Conservation (phyloP, 352 stramenopile genomes). For the Blastocystis sp. region DNA sequence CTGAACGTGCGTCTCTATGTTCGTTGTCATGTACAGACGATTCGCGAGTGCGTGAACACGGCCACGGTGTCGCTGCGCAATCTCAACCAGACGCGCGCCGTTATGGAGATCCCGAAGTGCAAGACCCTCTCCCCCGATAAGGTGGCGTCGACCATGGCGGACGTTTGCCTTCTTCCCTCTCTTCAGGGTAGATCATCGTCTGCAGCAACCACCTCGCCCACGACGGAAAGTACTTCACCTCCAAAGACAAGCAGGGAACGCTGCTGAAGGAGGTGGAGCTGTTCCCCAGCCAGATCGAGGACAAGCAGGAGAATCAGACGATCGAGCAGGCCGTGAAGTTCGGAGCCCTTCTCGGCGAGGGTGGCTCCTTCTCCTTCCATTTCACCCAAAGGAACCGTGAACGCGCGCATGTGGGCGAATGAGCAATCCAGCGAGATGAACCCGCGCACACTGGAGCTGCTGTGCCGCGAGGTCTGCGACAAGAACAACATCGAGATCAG, state of each 20-base stretch:
- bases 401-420: constrained; percentile 56
- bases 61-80: constrained; percentile 28
- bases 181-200: constrained; percentile 39
- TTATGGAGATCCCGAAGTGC: constrained; percentile 55
- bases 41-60: constrained; percentile 60
- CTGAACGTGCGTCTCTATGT: constrained; percentile 18
- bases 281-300: constrained; percentile 11
- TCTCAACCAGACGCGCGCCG: constrained; percentile 35
- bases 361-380: neutral
- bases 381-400: constrained; percentile 29
- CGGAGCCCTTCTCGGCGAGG: constrained; percentile 50
- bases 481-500: constrained; percentile 76
- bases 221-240: constrained; percentile 65
- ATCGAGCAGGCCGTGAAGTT: constrained; percentile 38
- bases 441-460: constrained; percentile 37
- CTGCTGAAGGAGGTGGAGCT: constrained; percentile 47
- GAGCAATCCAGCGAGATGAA: constrained; percentile 65
- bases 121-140: neutral
- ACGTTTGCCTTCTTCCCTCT: neutral
- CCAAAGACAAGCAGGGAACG: constrained; percentile 52
- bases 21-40: constrained; percentile 1
- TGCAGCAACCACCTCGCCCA: constrained; percentile 46
- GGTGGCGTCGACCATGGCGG: constrained; percentile 27
- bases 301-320: neutral
- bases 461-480: constrained; percentile 57